Percentiles rank a stretch among this genome's conserved stretches.
Evolutionary conservation across 305 asterid species (phyloP).

Genomic region (Vinca major): DNA sequence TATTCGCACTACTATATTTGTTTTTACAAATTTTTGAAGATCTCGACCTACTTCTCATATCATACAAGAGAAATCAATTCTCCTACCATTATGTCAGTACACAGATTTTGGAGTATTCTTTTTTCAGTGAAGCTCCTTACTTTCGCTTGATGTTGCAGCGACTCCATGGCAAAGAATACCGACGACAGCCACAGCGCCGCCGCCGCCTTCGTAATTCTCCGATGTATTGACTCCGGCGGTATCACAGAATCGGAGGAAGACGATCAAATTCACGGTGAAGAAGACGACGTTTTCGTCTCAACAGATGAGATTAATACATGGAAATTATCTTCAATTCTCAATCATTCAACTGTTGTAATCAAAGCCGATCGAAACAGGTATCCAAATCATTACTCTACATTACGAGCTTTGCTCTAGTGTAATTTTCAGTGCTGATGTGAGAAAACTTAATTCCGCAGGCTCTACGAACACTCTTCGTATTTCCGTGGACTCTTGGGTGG

Average conservation of each 20-base stretch:
- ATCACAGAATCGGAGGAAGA: constrained; percentile 23
- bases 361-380: constrained; percentile 46
- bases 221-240: constrained; percentile 30
- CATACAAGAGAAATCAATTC: too few relatives aligned
- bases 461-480: constrained; percentile 54
- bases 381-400: not conserved
- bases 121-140: too few relatives aligned
- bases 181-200: constrained; percentile 13
- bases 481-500: constrained; percentile 71
- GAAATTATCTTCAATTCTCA: constrained; percentile 46
- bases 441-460: constrained; percentile 30
- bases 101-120: too few relatives aligned
- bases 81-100: too few relatives aligned
- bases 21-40: too few relatives aligned
- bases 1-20: too few relatives aligned
- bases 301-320: constrained; percentile 44
- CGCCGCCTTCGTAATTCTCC: constrained; percentile 32
- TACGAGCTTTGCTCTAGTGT: constrained; percentile 4
- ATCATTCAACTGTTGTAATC: constrained; percentile 37
- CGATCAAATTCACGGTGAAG: constrained; percentile 4
- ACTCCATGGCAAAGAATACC: constrained; percentile 9
- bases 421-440: not conserved
- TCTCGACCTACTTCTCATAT: too few relatives aligned
- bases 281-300: constrained; percentile 36
- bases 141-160: too few relatives aligned